These are phyloP conservation scores for Penicillium sp. DNA, from an alignment of 2,329 filamentous ascomycete species.

Conservation along the genomic window DNA sequence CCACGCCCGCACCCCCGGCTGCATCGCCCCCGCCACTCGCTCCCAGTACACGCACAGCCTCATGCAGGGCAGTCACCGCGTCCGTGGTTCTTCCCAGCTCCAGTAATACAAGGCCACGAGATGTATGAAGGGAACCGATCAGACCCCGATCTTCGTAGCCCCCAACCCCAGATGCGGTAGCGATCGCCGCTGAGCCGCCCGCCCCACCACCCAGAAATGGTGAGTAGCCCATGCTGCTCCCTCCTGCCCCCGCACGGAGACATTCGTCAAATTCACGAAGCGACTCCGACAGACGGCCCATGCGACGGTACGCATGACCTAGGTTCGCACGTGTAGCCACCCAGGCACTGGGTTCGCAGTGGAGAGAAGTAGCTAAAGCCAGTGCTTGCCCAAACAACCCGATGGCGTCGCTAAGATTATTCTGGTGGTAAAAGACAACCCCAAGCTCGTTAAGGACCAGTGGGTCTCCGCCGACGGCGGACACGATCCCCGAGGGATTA, in stretches of 20 bases:
- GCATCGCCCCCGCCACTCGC: constrained; percentile 46
- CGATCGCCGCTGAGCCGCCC: constrained; percentile 32
- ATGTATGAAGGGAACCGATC: constrained; percentile 46
- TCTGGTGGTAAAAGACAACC: constrained; percentile 91
- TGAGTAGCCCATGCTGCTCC: constrained; percentile 73
- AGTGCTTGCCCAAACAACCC: constrained; percentile 76
- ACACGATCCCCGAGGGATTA: constrained; percentile 13
- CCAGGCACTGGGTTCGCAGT: constrained; percentile 78
- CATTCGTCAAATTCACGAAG: constrained; percentile 84
- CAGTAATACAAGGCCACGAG: constrained; percentile 74
- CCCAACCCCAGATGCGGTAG: constrained; percentile 39
- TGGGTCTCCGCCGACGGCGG: constrained; percentile 60
- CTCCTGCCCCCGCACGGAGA: constrained; percentile 70
- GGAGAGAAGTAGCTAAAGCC: constrained; percentile 72
- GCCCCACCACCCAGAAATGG: constrained; percentile 52
- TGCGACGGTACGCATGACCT: constrained; percentile 77
- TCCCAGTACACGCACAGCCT: constrained; percentile 52
- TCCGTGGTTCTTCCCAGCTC: constrained; percentile 72
- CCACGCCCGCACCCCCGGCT: constrained; percentile 46
- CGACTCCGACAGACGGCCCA: constrained; percentile 66
- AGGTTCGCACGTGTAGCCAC: constrained; percentile 82
- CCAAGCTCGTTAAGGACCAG: constrained; percentile 93
- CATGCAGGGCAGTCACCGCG: constrained; percentile 77
- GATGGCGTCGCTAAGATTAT: constrained; percentile 70
- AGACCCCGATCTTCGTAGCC: constrained; percentile 48